A percentile compares a stretch with the other conserved stretches of the same genome.
Evolutionary conservation across 2,329 filamentous ascomycete species (phyloP).

Genomic region (Aspergillus piperis): DNA sequence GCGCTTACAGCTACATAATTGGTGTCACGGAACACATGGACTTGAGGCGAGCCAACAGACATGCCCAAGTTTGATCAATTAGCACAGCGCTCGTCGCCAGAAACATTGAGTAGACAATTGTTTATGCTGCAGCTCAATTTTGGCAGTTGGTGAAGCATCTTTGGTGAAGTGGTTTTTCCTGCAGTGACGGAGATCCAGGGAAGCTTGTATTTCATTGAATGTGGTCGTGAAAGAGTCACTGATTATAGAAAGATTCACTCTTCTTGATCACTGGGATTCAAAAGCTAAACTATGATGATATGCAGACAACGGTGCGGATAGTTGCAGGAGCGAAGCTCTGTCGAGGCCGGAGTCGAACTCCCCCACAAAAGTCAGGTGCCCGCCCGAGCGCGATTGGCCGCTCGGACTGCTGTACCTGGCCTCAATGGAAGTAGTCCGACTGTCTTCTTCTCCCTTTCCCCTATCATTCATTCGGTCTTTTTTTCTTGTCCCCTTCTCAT

Average conservation of each 20-base stretch:
- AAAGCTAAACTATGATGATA: too few species aligned
- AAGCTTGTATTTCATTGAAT: background rate
- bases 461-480: slow-evolving; percentile 6
- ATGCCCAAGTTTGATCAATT: background rate
- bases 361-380: slow-evolving; percentile 32
- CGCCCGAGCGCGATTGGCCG: slow-evolving; percentile 21
- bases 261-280: background rate
- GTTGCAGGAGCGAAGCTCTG: background rate
- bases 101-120: background rate
- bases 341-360: slow-evolving; percentile 9
- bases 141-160: background rate
- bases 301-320: background rate
- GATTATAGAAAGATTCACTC: background rate
- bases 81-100: too few species aligned
- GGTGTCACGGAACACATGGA: background rate
- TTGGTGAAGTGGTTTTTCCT: background rate
- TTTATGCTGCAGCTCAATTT: background rate
- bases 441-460: slow-evolving; percentile 12
- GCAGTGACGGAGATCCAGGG: background rate
- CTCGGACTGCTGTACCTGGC: slow-evolving; percentile 8
- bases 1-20: background rate
- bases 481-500: slow-evolving; percentile 11
- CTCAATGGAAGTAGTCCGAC: slow-evolving; percentile 29
- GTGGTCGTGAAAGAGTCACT: background rate
- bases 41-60: background rate